These are phyloP conservation scores for Silene conica DNA, from an alignment of 148 eudicot genomes.

Conservation along the genomic window DNA sequence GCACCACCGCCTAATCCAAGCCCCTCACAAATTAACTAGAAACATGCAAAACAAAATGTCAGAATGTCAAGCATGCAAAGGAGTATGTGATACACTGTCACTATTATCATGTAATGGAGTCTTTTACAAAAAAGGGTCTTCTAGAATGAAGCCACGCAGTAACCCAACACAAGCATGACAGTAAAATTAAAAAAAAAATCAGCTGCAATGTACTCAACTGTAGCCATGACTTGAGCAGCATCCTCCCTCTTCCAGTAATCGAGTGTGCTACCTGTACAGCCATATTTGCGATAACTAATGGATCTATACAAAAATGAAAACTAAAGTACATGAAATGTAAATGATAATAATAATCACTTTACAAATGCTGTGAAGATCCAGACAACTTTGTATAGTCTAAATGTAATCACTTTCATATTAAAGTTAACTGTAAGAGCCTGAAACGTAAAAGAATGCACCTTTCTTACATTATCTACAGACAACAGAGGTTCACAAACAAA, in stretches of 20 bases:
- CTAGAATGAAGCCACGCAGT: background rate
- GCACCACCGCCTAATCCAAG: constrained; percentile 77
- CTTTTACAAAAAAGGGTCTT: background rate
- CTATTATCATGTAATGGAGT: background rate
- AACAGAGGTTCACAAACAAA: background rate
- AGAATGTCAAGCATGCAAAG: background rate
- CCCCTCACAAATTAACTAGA: constrained; percentile 87
- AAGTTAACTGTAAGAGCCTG: background rate
- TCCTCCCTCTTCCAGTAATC: constrained; percentile 83
- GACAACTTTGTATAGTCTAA: no score
- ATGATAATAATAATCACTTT: no score
- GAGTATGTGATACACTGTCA: constrained; percentile 1
- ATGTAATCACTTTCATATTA: background rate
- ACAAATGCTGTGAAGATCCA: no score
- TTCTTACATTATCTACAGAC: background rate
- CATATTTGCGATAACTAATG: constrained; percentile 15
- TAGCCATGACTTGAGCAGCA: constrained; percentile 77
- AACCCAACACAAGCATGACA: background rate
- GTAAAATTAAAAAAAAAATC: background rate
- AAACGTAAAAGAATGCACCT: background rate
- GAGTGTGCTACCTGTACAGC: constrained; percentile 68
- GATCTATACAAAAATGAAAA: background rate
- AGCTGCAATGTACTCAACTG: constrained; percentile 42
- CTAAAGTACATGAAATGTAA: background rate
- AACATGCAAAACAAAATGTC: background rate